These are phyloP conservation scores for Gossypium schwendimanii DNA, from an alignment of 441 rosid species.

Conservation along the genomic window DNA sequence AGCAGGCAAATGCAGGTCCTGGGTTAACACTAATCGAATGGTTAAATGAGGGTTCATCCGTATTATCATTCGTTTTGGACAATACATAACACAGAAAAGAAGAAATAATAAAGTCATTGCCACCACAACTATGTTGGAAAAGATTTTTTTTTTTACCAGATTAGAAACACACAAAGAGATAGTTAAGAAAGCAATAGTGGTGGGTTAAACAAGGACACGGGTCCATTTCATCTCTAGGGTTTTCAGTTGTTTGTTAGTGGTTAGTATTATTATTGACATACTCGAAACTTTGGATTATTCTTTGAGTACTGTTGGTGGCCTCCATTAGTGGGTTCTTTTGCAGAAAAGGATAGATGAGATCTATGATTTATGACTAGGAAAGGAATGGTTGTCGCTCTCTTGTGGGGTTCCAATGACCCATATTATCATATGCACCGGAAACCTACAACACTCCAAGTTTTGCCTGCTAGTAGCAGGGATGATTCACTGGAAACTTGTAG, in stretches of 20 bases:
- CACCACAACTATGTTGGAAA: slow-evolving; percentile 9
- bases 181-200: not conserved
- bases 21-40: slow-evolving; percentile 15
- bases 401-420: slow-evolving; percentile 2
- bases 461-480: slow-evolving; percentile 16
- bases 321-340: slow-evolving; percentile 23
- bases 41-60: not conserved
- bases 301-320: slow-evolving; percentile 13
- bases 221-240: slow-evolving; percentile 43
- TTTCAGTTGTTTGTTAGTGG: slow-evolving; percentile 25
- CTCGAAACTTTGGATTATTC: slow-evolving; percentile 18
- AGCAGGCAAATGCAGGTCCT: slow-evolving; percentile 9
- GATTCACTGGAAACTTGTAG: slow-evolving; percentile 13
- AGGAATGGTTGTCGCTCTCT: slow-evolving; percentile 18
- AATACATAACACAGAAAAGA: slow-evolving; percentile 1
- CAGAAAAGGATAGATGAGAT: slow-evolving; percentile 13
- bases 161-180: slow-evolving; percentile 5
- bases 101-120: slow-evolving; percentile 8
- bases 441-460: not conserved
- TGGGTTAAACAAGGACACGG: slow-evolving; percentile 13
- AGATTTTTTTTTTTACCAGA: not conserved
- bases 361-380: slow-evolving; percentile 23
- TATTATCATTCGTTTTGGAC: not conserved
- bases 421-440: slow-evolving; percentile 19
- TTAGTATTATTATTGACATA: slow-evolving; percentile 8